phyloP scores from a whole-genome alignment of 2,329 filamentous ascomycete species.

The Fusarium falciforme region DNA sequence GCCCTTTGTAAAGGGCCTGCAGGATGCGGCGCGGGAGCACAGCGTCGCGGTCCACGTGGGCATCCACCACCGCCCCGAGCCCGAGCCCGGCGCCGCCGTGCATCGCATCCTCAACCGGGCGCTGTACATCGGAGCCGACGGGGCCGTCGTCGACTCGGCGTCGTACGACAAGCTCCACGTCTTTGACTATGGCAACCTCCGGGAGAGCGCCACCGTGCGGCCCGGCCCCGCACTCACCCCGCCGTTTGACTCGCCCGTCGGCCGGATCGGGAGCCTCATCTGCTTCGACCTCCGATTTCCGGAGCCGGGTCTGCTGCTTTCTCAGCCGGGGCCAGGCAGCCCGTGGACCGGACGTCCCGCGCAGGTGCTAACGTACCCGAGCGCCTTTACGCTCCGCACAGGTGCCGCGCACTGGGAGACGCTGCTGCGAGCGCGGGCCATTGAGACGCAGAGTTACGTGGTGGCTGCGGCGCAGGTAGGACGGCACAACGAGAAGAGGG shows the following conservation, averaged over 20 bases:
- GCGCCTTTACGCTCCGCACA: constrained; percentile 89
- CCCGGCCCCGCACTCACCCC: constrained; percentile 71
- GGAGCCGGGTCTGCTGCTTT: constrained; percentile 76
- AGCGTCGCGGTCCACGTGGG: constrained; percentile 84
- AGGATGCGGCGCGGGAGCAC: constrained; percentile 72
- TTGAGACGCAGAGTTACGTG: constrained; percentile 90
- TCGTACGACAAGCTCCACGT: constrained; percentile 91
- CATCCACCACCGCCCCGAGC: constrained; percentile 76
- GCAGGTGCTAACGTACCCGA: constrained; percentile 86
- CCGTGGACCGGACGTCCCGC: constrained; percentile 58
- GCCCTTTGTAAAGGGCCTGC: constrained; percentile 81
- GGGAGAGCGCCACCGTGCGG: constrained; percentile 71
- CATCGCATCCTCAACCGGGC: constrained; percentile 62
- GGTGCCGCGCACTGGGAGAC: constrained; percentile 88
- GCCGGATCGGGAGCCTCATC: constrained; percentile 82
- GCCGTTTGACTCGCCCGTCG: constrained; percentile 80
- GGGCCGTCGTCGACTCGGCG: constrained; percentile 53
- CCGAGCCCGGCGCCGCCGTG: constrained; percentile 21
- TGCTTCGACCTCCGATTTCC: constrained; percentile 93
- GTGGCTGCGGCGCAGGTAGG: constrained; percentile 86
- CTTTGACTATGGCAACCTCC: constrained; percentile 75
- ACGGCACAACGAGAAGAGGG: constrained; percentile 76
- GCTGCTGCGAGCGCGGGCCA: constrained; percentile 81
- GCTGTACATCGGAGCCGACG: constrained; percentile 61
- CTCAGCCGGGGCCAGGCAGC: constrained; percentile 52